Evolutionary conservation across 2,329 filamentous ascomycete genomes (phyloP).

Genomic region (Elsinoe ampelina): DNA sequence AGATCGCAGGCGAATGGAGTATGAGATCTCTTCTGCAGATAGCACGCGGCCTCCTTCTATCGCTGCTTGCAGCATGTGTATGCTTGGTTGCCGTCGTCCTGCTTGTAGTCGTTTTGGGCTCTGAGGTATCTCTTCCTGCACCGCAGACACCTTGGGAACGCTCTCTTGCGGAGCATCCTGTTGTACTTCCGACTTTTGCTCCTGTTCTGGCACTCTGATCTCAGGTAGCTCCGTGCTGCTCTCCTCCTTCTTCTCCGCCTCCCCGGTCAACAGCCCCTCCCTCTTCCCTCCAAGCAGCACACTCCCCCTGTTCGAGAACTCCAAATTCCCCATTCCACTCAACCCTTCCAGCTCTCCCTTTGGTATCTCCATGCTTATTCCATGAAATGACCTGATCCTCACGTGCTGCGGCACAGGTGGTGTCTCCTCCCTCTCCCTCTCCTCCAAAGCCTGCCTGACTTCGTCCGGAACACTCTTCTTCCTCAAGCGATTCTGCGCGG

Average conservation of each 20-base stretch:
- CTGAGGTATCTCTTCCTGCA: constrained; percentile 17
- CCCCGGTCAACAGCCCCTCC: constrained; percentile 27
- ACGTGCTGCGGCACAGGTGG: constrained; percentile 13
- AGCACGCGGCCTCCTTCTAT: constrained; percentile 38
- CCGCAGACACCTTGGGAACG: constrained; percentile 21
- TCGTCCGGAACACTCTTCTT: constrained; percentile 15
- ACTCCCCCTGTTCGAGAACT: constrained; percentile 53
- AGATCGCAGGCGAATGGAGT: constrained; percentile 52
- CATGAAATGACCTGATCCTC: constrained; percentile 33
- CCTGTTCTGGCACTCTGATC: neutral
- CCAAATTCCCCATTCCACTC: constrained; percentile 40
- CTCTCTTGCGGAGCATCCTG: neutral
- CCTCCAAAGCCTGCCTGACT: constrained; percentile 13
- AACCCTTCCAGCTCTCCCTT: constrained; percentile 45
- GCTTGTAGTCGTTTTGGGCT: constrained; percentile 19
- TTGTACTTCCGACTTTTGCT: constrained; percentile 2
- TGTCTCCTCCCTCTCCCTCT: neutral
- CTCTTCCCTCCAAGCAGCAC: constrained; percentile 47
- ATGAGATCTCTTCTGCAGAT: constrained; percentile 54
- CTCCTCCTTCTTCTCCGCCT: constrained; percentile 15
- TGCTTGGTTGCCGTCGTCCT: constrained; percentile 27
- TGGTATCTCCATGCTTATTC: constrained; percentile 48
- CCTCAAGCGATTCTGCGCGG: constrained; percentile 1
- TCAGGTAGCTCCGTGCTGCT: constrained; percentile 11
- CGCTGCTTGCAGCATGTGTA: constrained; percentile 30